Base-by-base conservation (phyloP, 2,329 filamentous ascomycete species). In the Rhynchosporium agropyri region DNA sequence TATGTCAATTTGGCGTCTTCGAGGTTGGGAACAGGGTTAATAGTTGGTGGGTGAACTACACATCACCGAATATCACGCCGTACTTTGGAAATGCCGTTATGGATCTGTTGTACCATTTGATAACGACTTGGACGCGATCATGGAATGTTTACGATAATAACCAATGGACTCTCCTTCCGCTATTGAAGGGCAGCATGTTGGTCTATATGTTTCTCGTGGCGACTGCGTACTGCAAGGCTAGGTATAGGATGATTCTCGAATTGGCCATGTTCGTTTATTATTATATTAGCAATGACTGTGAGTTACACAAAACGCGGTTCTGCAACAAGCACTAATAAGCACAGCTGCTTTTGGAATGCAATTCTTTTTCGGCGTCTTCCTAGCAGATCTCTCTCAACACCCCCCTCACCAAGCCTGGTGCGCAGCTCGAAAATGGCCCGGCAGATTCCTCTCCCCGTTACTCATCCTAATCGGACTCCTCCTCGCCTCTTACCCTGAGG, bases 301-400 rank as follows among this genome's bases (percentile, higher is more conserved):
- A 66, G 61, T 63, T 55, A 31, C 36, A 7, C 45, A 48, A 26
- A 6, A 15, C 20, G 26, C 33, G 1, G 13, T 45, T 26, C 29
- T 50, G 15, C 20, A 4, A 50, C 6, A 46, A n/a, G 31, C 53
- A 13, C 63, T 69, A 64, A 67, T 29, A 15, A 13, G 12, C 13
- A 2, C 54, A 80, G 78, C 77, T 36, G 75, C 75, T 42, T 84
- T 83, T 64, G 81, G 82, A 55, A 81, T 84, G 75, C 85, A 85
- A 72, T 83, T 87, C 71, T 84, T 86, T 74, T 82, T 82, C 63
- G 86, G 86, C 65, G 84, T 84, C 69, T 83, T 88, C 70, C 77
- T 89, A 36, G 82, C 84, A 38, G 85, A 88, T 68, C 69, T 87
- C 43, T 81, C 84, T 64, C 81, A 83, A 71, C 75, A 80, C 67